Base-by-base conservation (phyloP, 2,329 filamentous ascomycete species). In the Dactylellina sp. region DNA sequence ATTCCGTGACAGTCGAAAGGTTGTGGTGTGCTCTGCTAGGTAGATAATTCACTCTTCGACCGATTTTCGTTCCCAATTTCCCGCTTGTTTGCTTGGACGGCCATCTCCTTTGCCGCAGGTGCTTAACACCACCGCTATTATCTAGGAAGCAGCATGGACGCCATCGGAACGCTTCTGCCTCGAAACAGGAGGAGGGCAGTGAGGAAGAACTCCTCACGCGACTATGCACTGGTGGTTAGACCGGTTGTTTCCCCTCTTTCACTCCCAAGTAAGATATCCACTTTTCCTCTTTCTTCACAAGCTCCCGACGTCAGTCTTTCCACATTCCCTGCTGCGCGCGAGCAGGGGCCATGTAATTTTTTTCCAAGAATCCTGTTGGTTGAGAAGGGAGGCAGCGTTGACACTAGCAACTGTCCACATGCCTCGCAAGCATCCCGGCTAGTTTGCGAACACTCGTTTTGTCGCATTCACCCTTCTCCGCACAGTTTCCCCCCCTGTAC, bases 181-280 rank as follows among this genome's bases (percentile, higher is more conserved):
- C 55, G 70, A 65, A 74, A 66, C 20, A 66, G 61, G 70, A 74
- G 70, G 70, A 60, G 65, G 22, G 40, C 6, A 2, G 7, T 37
- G 59, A 50, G n/a, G 22, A 55, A 49, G 9, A 5, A 2, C 59
- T 60, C 63, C 68, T 74, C 70, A 74, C 70, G 61, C 70, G 70
- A 74, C 70, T 55, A 61, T 61, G 70, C 49, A 57, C 35, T 57
- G 61, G 25, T 74, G 53, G 16, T 50, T 40, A 28, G 25, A 25
- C 42, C 35, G 12, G 39, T 20, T 28, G 25, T 39, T n/a, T 49
- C 64, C 64, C 64, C 64, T 62, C 61, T 62, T 66, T 62, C 61
- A 61, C 61, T 62, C 25, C 70, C 55, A 74, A 61, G 70, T 74
- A 74, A 53, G 59, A 61, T 53, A 61, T 65, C 47, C 53, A 60